Conservation (phyloP, 2,329 filamentous ascomycete genomes). For the Diaporthe sp. region DNA sequence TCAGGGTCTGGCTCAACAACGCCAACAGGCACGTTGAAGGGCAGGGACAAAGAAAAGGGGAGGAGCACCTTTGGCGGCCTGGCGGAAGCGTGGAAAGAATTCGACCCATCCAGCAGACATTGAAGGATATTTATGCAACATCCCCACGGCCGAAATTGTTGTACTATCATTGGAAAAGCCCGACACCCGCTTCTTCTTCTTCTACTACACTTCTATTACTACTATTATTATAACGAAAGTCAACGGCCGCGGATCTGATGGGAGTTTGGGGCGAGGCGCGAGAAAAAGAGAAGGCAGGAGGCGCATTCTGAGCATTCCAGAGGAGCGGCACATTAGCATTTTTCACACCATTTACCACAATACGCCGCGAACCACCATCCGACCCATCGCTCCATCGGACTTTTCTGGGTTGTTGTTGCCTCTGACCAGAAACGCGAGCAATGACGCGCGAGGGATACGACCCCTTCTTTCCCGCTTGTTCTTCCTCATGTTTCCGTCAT, state of each 20-base stretch:
- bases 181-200: conserved; percentile 2
- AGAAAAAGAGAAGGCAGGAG: conserved; percentile 18
- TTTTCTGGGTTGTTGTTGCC: too few species aligned
- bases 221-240: conserved; percentile 32
- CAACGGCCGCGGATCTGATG: conserved; percentile 30
- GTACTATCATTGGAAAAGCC: neutral
- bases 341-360: conserved; percentile 1
- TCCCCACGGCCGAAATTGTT: neutral
- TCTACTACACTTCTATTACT: conserved; percentile 7
- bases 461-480: neutral
- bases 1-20: conserved; percentile 30
- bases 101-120: conserved; percentile 33
- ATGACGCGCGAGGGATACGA: neutral
- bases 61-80: conserved; percentile 37
- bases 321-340: conserved; percentile 22
- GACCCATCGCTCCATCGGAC: neutral
- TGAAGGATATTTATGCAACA: conserved; percentile 13
- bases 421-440: neutral
- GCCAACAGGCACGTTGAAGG: conserved; percentile 41
- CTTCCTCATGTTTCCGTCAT: neutral
- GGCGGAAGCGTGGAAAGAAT: conserved; percentile 39
- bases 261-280: conserved; percentile 20
- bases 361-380: neutral
- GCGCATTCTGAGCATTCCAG: conserved; percentile 14
- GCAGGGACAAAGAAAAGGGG: conserved; percentile 48